Evolutionary conservation across 78 protist genomes (phyloP), one percentile per base, ranked within the genome.

Genomic region (Dictyostelium capitatum): DNA sequence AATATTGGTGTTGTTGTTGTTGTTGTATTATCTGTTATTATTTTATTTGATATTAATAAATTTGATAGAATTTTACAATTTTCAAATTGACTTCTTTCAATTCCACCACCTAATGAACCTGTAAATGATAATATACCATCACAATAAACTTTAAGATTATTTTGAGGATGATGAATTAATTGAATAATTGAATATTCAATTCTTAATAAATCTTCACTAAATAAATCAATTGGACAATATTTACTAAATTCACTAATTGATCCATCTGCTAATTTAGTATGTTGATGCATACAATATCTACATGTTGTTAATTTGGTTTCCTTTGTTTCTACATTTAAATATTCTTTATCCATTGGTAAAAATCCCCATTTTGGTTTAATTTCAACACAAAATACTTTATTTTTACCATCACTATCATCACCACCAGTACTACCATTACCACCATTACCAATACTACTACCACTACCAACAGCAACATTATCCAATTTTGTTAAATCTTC

Each of bases 281-380:
- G 57, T 51, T 87, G 93, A 48, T 87, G 93, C 93, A 87, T 87
- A 65, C 93, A 87, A 77, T 87, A 87, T 59, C 93, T 41, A 87
- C 93, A 87, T 47, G 23, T 64, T 65, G 48, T 50, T 51, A 57
- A 48, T 87, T 87, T 87, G 0, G 65, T n/a, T 2, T 57, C 48
- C 7, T 3, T 30, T 12, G 23, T 46, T 5, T 59, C 74, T 4
- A 4, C 9, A 14, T 41, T 50, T 14, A 77, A 41, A 65, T 70
- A 87, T 28, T 43, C 47, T 0, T 41, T 37, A 17, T 23, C 14
- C 4, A 15, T 32, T 8, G 54, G 30, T 17, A 87, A 28, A 30
- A 87, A 87, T 32, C 78, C 84, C 81, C 93, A 87, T 50, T 87
- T 87, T 30, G 93, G 93, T 64, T 87, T 87, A 28, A 87, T 87